Evolutionary conservation across 78 protist genomes (phyloP), one percentile per base, ranked within the genome.

Genomic region (Planoprotostelium fungivorum): DNA sequence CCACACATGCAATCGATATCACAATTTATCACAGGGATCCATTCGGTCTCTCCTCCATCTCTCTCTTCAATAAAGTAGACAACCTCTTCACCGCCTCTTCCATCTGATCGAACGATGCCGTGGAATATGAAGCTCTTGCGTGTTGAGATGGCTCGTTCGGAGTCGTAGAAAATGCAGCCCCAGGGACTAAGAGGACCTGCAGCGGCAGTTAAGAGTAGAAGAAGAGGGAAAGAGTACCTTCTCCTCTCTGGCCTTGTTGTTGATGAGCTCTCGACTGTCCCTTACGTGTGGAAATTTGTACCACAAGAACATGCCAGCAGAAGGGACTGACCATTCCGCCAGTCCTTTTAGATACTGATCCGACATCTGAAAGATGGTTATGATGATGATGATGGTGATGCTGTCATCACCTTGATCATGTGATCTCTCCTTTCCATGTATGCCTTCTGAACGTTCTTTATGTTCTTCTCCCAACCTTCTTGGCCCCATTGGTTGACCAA

Each of bases 281-380:
- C 73, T 51, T 5, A 25, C 31, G 73, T 51, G 5, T 51, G 73
- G 5, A 25, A 51, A 51, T 51, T 87, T 86, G 84, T 94, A 38
- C 98, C 98, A 96, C 73, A 96, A 38, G 29, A 96, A 96, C 98
- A 96, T 96, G 28, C 98, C 98, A 1, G 96, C 96, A 34, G 89
- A 28, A 0, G 97, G 96, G 5, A 28, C 25, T 5, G 87, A 39
- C 92, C 90, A 94, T 63, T 88, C 91, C 38, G 95, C 96, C 0
- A 91, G 93, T 1, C 95, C 98, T 1, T 89, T 38, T 0, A 97
- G 88, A 90, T 96, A 89, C 84, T 63, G 93, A 28, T 89, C 88
- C 0, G n/a, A n/a, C n/a, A n/a, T n/a, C n/a, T n/a, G n/a, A n/a
- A n/a, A n/a, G n/a, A n/a, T n/a, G n/a, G n/a, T n/a, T n/a, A n/a